Percentiles rank a stretch among this genome's conserved stretches.
Conservation (phyloP, 1,139 yeast species). For the Blastobotrys buckinghamii region DNA sequence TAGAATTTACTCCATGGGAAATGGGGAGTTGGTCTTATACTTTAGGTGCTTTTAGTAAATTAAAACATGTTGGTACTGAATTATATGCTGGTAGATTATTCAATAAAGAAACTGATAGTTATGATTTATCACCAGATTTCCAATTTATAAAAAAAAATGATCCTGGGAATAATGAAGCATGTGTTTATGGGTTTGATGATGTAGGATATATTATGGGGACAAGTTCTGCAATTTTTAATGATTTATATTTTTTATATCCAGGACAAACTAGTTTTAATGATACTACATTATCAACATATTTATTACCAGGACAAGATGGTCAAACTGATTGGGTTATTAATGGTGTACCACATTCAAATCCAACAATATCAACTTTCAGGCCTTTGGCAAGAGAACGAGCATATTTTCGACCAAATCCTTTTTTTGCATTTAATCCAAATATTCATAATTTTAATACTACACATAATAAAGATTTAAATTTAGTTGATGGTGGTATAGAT, state of each 20-base stretch:
- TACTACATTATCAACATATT: neutral
- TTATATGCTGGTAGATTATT: constrained; percentile 44
- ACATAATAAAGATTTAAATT: constrained; percentile 16
- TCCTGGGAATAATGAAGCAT: constrained; percentile 26
- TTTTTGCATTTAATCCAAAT: constrained; percentile 25
- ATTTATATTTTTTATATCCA: constrained; percentile 33
- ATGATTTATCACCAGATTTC: too few relatives aligned
- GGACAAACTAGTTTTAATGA: constrained; percentile 1
- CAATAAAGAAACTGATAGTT: neutral
- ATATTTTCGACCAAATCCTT: constrained; percentile 63
- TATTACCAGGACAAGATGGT: constrained; percentile 2
- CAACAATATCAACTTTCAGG: neutral
- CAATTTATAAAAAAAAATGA: neutral
- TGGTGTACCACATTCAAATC: constrained; percentile 1
- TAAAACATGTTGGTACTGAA: constrained; percentile 67
- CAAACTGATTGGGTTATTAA: constrained; percentile 4
- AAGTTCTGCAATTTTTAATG: constrained; percentile 70
- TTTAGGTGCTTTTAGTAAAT: constrained; percentile 57
- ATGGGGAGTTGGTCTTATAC: constrained; percentile 88
- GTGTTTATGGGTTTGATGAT: constrained; percentile 67
- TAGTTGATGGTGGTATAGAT: constrained; percentile 93
- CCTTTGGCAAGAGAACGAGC: constrained; percentile 13
- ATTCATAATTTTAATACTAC: constrained; percentile 8
- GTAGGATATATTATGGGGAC: constrained; percentile 74
- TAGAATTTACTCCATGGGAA: constrained; percentile 79